Evolutionary conservation across 192 early-diverging fungal species (phyloP), one percentile per base, ranked within the genome.

Genomic region (Coemansia sp.): DNA sequence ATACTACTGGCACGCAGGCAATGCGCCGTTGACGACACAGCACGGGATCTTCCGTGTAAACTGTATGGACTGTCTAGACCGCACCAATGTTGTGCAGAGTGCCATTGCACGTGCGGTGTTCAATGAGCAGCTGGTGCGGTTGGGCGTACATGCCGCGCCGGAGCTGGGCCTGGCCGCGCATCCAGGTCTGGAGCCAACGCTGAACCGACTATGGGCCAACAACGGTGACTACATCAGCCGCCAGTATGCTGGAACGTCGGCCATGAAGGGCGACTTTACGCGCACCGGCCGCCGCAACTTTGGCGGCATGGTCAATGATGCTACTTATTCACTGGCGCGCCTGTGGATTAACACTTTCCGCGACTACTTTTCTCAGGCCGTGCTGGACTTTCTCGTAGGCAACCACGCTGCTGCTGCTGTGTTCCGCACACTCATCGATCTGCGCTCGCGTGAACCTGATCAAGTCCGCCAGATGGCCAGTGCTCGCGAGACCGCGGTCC

Each of bases 1-100:
- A 62, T 91, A 88, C 68, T 74, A 70, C 59, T 75, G 70, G 75
- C 56, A 50, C 24, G 55, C 71, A 11, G 69, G 51, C 9, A 59
- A 29, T 1, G 61, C 71, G n/a, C 35, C 27, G 24, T 57, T 69
- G 50, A 83, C 51, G 62, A 59, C 29, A 53, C 83, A 75, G 74
- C 60, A 48, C 23, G 89, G 86, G 8, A 85, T 85, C 7, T 85
- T 88, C 27, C 81, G 90, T 16, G 86, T 88, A 10, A 98, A 98
- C 69, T 98, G 95, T 77, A 96, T 98, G 89, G 97, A 98, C 84
- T 98, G 97, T 72, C 81, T 98, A 26, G 97, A 98, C 73, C 83
- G 97, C 6, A 98, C 97, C 29, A 97, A 98, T 58, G 94, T 98
- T 3, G 89, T 92, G 20, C 84, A 88, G 79, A 87, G 87, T 68